Evolutionary conservation across 2,329 filamentous ascomycete genomes (phyloP).

Genomic region (Ophiostoma australiae): DNA sequence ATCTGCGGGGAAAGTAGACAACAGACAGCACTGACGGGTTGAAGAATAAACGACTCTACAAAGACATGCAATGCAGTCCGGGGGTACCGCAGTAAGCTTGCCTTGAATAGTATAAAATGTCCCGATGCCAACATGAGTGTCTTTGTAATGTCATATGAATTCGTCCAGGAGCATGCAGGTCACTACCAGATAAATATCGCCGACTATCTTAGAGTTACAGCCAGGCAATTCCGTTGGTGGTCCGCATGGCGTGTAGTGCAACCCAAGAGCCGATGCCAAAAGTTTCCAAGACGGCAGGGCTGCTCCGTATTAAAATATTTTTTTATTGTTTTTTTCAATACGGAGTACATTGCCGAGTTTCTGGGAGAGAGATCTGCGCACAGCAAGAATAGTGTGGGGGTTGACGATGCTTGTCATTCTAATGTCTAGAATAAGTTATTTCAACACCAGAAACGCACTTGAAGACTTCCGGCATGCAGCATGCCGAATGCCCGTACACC

Average conservation of each 20-base stretch:
- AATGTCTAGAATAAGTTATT: background rate
- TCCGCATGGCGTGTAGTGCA: background rate
- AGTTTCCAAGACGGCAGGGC: background rate
- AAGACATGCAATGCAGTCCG: background rate
- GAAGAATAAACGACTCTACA: background rate
- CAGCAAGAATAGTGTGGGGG: background rate
- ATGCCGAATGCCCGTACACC: background rate
- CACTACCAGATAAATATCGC: background rate
- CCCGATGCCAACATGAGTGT: background rate
- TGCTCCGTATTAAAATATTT: background rate
- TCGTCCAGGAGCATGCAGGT: background rate
- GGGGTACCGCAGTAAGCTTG: background rate
- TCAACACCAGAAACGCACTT: background rate
- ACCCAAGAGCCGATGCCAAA: background rate
- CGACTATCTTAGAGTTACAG: background rate
- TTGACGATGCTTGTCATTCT: background rate
- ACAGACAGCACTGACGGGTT: background rate
- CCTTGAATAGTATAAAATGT: constrained; percentile 4
- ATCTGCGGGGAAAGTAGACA: background rate
- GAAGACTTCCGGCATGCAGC: background rate
- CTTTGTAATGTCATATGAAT: background rate
- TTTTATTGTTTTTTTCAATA: too few relatives aligned
- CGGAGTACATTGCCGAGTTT: background rate
- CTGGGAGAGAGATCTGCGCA: background rate
- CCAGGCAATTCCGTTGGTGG: background rate